These are phyloP conservation scores for Cadophora luteo-olivacea DNA, from an alignment of 2,329 filamentous ascomycete species.

Conservation along the genomic window DNA sequence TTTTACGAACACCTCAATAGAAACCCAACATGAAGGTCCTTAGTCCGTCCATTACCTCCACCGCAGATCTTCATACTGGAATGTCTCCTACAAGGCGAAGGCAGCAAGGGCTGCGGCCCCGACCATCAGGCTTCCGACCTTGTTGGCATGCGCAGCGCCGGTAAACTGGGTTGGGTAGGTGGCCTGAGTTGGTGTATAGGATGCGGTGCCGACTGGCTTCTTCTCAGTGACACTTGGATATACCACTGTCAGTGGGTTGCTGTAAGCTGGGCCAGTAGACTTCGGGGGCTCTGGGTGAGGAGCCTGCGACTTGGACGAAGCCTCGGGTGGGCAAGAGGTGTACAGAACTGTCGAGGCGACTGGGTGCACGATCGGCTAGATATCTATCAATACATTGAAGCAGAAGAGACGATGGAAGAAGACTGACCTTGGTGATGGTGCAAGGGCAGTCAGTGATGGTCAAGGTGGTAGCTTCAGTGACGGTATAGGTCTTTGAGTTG, in stretches of 20 bases:
- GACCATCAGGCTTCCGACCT: constrained; percentile 22
- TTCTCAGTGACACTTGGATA: constrained; percentile 5
- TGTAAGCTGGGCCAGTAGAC: constrained; percentile 12
- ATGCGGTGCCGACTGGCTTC: neutral
- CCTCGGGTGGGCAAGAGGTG: constrained; percentile 27
- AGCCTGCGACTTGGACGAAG: neutral
- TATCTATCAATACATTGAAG: neutral
- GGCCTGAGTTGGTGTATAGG: neutral
- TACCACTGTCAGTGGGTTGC: constrained; percentile 20
- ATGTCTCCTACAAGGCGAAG: neutral
- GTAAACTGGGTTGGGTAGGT: constrained; percentile 8
- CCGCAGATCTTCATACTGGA: neutral
- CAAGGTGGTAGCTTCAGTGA: constrained; percentile 62
- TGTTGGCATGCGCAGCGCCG: constrained; percentile 25
- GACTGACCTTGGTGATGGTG: constrained; percentile 43
- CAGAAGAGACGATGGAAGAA: neutral
- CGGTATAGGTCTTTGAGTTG: constrained; percentile 56
- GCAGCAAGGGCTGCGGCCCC: constrained; percentile 18
- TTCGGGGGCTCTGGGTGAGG: constrained; percentile 6
- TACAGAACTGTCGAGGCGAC: constrained; percentile 31
- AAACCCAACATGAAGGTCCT: neutral
- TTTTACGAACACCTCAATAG: neutral
- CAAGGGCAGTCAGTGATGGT: constrained; percentile 44
- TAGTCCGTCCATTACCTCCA: neutral
- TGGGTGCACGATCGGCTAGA: neutral